A percentile compares a stretch with the other conserved stretches of the same genome.
Conservation (phyloP, 2,329 filamentous ascomycete genomes). For the Sporothrix brasiliensis region DNA sequence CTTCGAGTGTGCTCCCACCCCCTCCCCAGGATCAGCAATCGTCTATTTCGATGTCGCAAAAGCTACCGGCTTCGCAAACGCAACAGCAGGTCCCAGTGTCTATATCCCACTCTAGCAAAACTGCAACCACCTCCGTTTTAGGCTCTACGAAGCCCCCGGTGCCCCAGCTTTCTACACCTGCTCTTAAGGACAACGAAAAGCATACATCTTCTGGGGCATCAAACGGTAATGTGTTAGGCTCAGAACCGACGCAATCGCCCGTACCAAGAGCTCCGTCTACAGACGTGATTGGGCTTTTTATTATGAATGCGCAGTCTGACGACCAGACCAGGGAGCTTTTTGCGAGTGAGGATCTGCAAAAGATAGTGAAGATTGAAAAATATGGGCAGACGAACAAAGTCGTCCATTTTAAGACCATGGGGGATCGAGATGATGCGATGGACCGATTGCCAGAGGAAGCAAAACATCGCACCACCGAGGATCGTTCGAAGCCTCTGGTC, state of each 20-base stretch:
- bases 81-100: slow-evolving; percentile 37
- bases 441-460: slow-evolving; percentile 73
- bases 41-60: slow-evolving; percentile 36
- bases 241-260: slow-evolving; percentile 60
- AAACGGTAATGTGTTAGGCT: slow-evolving; percentile 58
- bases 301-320: slow-evolving; percentile 81
- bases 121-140: slow-evolving; percentile 41
- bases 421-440: slow-evolving; percentile 81
- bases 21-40: slow-evolving; percentile 30
- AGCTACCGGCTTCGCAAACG: slow-evolving; percentile 47
- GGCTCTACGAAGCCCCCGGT: slow-evolving; percentile 49
- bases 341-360: slow-evolving; percentile 76
- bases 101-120: slow-evolving; percentile 43
- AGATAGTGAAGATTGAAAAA: slow-evolving; percentile 78
- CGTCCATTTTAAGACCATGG: slow-evolving; percentile 76
- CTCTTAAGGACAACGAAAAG: slow-evolving; percentile 64
- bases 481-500: slow-evolving; percentile 77
- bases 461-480: slow-evolving; percentile 71
- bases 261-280: slow-evolving; percentile 63
- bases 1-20: slow-evolving; percentile 38
- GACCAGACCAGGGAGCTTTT: slow-evolving; percentile 84
- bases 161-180: slow-evolving; percentile 52
- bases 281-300: slow-evolving; percentile 81
- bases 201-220: slow-evolving; percentile 48
- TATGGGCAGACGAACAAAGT: slow-evolving; percentile 80